Base-by-base conservation (phyloP, 2,329 filamentous ascomycete species). In the Phialophora verrucosa region DNA sequence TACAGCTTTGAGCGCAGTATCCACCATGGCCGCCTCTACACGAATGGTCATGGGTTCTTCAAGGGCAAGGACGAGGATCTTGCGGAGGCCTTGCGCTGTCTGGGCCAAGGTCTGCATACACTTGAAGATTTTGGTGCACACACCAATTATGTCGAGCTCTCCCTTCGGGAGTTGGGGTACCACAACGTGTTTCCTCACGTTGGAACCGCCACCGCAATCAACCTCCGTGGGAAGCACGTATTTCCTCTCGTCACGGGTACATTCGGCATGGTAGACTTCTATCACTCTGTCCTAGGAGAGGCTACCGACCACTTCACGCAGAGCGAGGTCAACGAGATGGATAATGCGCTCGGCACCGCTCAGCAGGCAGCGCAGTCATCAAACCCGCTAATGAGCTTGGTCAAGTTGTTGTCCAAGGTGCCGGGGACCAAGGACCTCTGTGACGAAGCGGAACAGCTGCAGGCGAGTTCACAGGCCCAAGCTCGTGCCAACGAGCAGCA, bases 301-400 rank as follows among this genome's bases (percentile, higher is more conserved):
- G 91, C 91, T 35, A 91, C 87, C 11, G 91, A 95, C 74, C 90
- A 93, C 75, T 92, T 95, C 74, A 91, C 91, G 1, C 91, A 95
- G 76, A 92, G 91, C 17, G 91, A 94, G 76, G 88, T 95, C 42
- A 91, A 93, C 64, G 90, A 94, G 76, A 88, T 94, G 73, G 90
- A 95, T 71, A 79, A 89, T 68, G 90, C 89, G 3, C 83, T 95
- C 54, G 88, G 89, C 70, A 89, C 89, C 69, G 91, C 91, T 10
- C 84, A 88, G 78, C 83, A 82, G 23, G 76, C 78, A 51, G 80
- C 82, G 7, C 72, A 76, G 25, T 78, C 78, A 8, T 80, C 78
- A 32, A 76, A 76, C 29, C 77, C 80, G 2, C 61, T 86, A 76
- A 78, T 78, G 47, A 86, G 90, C 63, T 88, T 98, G 69, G 89